These are phyloP conservation scores for Anisogramma anomala DNA, from an alignment of 2,329 filamentous ascomycete genomes.

Conservation along the genomic window DNA sequence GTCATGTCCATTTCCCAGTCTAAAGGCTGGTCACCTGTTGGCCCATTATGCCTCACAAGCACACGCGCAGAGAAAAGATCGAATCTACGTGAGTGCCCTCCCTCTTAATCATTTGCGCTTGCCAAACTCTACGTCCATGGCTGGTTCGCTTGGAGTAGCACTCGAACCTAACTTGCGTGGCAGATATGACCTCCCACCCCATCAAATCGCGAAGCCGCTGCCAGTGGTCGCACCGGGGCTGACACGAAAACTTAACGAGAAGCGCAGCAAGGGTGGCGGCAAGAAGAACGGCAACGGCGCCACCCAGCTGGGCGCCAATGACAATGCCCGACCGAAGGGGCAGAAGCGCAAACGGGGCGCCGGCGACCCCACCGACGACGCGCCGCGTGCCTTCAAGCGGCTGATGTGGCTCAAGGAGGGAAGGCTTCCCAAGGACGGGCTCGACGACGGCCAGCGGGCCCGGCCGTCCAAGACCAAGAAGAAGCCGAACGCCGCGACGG, in stretches of 20 bases:
- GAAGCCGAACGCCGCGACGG: slow-evolving; percentile 12
- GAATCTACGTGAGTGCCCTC: slow-evolving; percentile 34
- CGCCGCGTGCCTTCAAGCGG: slow-evolving; percentile 74
- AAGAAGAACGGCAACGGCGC: slow-evolving; percentile 18
- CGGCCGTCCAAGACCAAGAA: slow-evolving; percentile 22
- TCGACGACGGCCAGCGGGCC: slow-evolving; percentile 53
- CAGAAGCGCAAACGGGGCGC: slow-evolving; percentile 36
- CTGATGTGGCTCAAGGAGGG: slow-evolving; percentile 64
- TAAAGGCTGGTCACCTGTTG: background rate
- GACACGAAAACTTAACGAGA: slow-evolving; percentile 1
- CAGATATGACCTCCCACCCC: slow-evolving; percentile 36
- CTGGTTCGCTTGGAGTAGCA: background rate
- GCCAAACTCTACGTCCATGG: background rate
- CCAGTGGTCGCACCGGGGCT: slow-evolving; percentile 28
- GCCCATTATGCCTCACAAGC: slow-evolving; percentile 69
- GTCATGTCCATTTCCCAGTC: no score
- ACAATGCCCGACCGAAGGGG: slow-evolving; percentile 34
- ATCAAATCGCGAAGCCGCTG: slow-evolving; percentile 39
- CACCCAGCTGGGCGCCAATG: slow-evolving; percentile 19
- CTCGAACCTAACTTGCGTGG: slow-evolving; percentile 20
- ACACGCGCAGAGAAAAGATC: slow-evolving; percentile 55
- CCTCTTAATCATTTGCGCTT: slow-evolving; percentile 2
- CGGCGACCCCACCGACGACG: slow-evolving; percentile 52
- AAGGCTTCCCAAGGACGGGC: slow-evolving; percentile 48
- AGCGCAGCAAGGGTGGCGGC: slow-evolving; percentile 1